Percentiles rank a stretch among this genome's conserved stretches.
These are phyloP conservation scores for Penicillium concentricum DNA, from an alignment of 2,329 filamentous ascomycete species.

Conservation along the genomic window DNA sequence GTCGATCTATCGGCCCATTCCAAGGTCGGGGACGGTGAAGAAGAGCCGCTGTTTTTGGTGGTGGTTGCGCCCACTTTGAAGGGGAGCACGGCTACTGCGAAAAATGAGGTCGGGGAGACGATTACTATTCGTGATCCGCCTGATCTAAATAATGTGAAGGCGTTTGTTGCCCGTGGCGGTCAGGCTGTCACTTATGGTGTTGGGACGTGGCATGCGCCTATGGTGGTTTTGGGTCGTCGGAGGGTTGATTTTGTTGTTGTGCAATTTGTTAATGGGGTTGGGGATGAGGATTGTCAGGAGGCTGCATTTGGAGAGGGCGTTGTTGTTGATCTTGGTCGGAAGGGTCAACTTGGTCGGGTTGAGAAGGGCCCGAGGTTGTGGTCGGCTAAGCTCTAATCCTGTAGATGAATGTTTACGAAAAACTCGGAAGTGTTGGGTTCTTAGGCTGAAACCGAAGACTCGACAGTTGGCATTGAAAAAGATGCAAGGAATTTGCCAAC, in stretches of 20 bases:
- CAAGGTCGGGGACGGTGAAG: constrained; percentile 22
- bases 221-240: constrained; percentile 75
- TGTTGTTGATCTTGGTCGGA: constrained; percentile 31
- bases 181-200: constrained; percentile 91
- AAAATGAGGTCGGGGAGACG: constrained; percentile 22
- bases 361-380: constrained; percentile 16
- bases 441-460: neutral
- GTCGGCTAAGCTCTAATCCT: constrained; percentile 20
- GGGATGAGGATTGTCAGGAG: constrained; percentile 84
- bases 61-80: constrained; percentile 80
- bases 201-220: constrained; percentile 95
- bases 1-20: constrained; percentile 53
- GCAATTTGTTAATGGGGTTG: constrained; percentile 83
- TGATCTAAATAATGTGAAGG: constrained; percentile 67
- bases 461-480: neutral
- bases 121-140: constrained; percentile 56
- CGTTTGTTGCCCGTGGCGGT: constrained; percentile 73
- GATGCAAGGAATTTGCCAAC: neutral
- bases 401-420: neutral
- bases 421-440: neutral
- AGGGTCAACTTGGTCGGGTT: constrained; percentile 20
- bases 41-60: constrained; percentile 65
- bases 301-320: constrained; percentile 51
- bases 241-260: constrained; percentile 83
- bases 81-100: constrained; percentile 36